Conservation (phyloP, 352 stramenopile genomes). For the Plasmopara muralis region DNA sequence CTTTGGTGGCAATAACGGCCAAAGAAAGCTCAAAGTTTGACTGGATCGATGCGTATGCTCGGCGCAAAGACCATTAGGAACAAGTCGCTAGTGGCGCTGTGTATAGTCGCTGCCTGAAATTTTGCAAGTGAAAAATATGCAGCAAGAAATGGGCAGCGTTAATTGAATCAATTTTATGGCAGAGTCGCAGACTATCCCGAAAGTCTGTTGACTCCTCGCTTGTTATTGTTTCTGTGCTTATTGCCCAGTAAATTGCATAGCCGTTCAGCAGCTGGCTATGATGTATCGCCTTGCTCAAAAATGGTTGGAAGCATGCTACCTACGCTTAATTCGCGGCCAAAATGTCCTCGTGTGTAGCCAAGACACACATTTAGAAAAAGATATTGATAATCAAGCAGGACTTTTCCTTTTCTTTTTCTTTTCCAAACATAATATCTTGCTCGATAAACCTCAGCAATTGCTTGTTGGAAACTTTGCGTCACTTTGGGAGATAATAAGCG, state of each 20-base stretch:
- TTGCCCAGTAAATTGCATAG: not conserved
- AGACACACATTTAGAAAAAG: no score
- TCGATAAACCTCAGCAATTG: constrained; percentile 1
- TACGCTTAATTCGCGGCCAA: not conserved
- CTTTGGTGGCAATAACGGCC: not conserved
- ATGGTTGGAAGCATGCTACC: not conserved
- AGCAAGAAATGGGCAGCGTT: not conserved
- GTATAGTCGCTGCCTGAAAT: not conserved
- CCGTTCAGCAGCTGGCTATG: not conserved
- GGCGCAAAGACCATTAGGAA: constrained; percentile 1
- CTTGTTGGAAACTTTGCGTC: not conserved
- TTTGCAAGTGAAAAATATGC: not conserved
- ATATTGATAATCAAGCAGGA: no score
- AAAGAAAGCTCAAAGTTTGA: not conserved
- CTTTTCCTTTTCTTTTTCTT: no score
- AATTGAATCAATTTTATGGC: not conserved
- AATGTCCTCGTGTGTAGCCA: constrained; percentile 1
- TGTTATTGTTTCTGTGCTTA: not conserved
- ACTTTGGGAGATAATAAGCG: not conserved
- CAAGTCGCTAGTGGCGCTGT: constrained; percentile 2
- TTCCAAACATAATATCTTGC: not conserved
- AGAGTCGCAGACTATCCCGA: not conserved
- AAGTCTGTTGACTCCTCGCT: not conserved
- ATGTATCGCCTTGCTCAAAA: not conserved
- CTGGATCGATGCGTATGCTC: not conserved